A percentile compares a stretch with the other conserved stretches of the same genome.
These are phyloP conservation scores for Pythium insidiosum DNA, from an alignment of 352 stramenopile species.

Conservation along the genomic window DNA sequence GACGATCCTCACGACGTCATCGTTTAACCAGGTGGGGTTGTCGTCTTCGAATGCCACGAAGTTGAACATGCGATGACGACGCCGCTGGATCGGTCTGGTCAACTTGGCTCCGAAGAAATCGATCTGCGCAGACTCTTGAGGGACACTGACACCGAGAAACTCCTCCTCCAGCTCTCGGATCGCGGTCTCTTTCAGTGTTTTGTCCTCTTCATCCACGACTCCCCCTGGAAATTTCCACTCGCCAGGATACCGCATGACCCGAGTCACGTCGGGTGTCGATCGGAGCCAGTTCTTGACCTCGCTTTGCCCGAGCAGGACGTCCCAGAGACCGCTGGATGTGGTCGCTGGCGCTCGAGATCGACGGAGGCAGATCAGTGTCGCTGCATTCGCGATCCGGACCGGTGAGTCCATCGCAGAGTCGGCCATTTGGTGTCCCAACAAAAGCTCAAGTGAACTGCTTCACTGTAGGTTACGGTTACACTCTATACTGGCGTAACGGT, in stretches of 20 bases:
- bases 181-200: conserved; percentile 24
- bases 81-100: conserved; percentile 31
- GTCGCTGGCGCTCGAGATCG: conserved; percentile 5
- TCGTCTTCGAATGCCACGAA: conserved; percentile 56
- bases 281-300: conserved; percentile 67
- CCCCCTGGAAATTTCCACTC: conserved; percentile 64
- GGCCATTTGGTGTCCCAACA: too few species aligned
- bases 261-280: conserved; percentile 23
- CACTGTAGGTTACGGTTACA: background rate
- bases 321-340: too few species aligned
- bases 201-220: conserved; percentile 31
- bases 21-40: conserved; percentile 34
- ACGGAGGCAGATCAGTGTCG: conserved; percentile 25
- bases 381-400: conserved; percentile 23
- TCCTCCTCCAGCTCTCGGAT: conserved; percentile 46
- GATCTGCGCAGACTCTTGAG: conserved; percentile 5
- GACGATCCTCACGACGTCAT: conserved; percentile 17
- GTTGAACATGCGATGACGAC: conserved; percentile 56
- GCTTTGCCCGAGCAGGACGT: conserved; percentile 51
- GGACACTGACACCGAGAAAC: conserved; percentile 22
- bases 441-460: background rate
- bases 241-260: conserved; percentile 57
- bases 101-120: conserved; percentile 36
- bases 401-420: conserved; percentile 12
- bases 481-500: background rate